A percentile compares a stretch with the other conserved stretches of the same genome.
Evolutionary conservation across 257 asterid species (phyloP).

Genomic region (Nicotiana obtusifolia): DNA sequence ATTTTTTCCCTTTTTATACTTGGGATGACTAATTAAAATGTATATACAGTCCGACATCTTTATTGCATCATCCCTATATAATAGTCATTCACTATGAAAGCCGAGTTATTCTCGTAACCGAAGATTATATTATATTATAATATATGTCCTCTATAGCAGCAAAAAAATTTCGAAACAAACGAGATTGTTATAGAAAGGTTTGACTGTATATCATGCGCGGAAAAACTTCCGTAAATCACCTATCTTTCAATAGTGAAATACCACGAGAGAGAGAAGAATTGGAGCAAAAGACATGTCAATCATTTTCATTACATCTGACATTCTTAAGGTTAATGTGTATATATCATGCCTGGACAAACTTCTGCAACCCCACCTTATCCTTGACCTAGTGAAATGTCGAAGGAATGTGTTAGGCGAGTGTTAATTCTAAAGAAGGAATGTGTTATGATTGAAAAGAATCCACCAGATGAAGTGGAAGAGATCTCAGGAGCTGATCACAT

Average conservation of each 20-base stretch:
- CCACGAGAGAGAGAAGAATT: neutral
- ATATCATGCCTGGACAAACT: neutral
- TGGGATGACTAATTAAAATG: no score
- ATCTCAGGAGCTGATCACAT: slow-evolving; percentile 31
- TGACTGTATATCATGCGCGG: no score
- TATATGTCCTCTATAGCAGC: no score
- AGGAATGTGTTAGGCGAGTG: neutral
- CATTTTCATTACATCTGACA: neutral
- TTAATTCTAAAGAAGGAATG: neutral
- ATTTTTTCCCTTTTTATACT: no score
- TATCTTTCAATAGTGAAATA: neutral
- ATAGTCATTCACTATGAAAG: no score
- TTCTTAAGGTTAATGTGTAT: neutral
- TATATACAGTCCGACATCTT: no score
- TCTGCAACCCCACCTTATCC: neutral
- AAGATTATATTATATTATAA: no score
- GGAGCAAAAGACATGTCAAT: neutral
- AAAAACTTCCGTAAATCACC: no score
- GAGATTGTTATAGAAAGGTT: no score
- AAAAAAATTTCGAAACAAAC: no score
- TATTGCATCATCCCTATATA: no score
- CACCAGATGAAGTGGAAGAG: slow-evolving; percentile 22
- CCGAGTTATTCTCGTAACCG: no score
- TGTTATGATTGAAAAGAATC: slow-evolving; percentile 28
- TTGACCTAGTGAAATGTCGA: neutral